phyloP scores from a whole-genome alignment of 441 rosid species.

The Pelargonium australe region DNA sequence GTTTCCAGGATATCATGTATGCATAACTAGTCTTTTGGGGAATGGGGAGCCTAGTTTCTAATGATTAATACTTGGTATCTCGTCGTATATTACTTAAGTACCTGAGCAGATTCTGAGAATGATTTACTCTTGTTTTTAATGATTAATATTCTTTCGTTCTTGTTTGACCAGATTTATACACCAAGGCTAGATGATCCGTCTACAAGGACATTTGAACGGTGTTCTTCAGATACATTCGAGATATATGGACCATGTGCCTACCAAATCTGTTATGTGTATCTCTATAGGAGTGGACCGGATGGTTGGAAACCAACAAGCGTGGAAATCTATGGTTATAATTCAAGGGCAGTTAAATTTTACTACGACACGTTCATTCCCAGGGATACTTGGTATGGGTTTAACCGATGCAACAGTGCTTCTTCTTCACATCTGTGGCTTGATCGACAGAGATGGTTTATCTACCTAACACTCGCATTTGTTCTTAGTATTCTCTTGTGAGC shows the following conservation, averaged over 20 bases:
- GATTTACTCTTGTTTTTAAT: too few species aligned
- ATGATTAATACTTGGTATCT: too few species aligned
- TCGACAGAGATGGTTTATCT: constrained; percentile 18
- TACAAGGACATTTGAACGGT: constrained; percentile 40
- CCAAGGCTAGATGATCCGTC: constrained; percentile 57
- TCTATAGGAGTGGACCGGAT: constrained; percentile 55
- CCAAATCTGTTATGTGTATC: constrained; percentile 53
- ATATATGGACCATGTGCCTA: constrained; percentile 51
- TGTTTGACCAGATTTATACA: constrained; percentile 40
- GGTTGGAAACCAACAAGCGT: constrained; percentile 62
- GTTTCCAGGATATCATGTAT: too few species aligned
- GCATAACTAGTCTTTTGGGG: too few species aligned
- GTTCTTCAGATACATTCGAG: constrained; percentile 56
- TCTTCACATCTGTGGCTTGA: constrained; percentile 18
- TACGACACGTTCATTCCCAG: constrained; percentile 41
- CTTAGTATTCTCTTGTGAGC: constrained; percentile 17
- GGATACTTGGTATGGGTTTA: constrained; percentile 56
- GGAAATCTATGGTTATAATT: constrained; percentile 31
- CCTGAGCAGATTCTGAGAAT: too few species aligned
- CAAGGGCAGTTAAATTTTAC: constrained; percentile 38
- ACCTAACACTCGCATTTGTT: constrained; percentile 24
- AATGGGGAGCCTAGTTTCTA: too few species aligned
- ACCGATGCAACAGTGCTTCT: constrained; percentile 41
- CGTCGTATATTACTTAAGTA: too few species aligned
- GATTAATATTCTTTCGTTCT: too few species aligned